These are phyloP conservation scores for Dittrichia graveolens DNA, from an alignment of 129 eudicot species.

Conservation along the genomic window DNA sequence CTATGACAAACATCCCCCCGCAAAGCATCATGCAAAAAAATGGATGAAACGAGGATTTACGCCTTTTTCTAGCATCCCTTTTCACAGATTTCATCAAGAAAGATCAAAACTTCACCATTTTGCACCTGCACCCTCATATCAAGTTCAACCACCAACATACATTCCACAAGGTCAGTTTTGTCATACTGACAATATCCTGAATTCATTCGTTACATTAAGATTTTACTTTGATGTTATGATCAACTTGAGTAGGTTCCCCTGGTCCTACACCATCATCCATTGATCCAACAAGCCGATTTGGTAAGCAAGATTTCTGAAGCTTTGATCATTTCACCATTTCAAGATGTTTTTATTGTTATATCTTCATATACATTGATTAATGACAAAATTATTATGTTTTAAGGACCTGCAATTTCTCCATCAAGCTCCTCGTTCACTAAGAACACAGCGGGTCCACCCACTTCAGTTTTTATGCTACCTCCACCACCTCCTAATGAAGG, in stretches of 20 bases:
- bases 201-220: not conserved
- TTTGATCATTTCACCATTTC: constrained; percentile 9
- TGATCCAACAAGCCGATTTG: constrained; percentile 40
- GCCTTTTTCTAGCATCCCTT: constrained; percentile 40
- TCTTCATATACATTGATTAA: not conserved
- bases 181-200: not conserved
- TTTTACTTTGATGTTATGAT: constrained; percentile 12
- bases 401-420: constrained; percentile 66
- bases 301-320: constrained; percentile 40
- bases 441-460: constrained; percentile 49
- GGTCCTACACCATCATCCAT: constrained; percentile 55
- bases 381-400: constrained; percentile 10
- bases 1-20: constrained; percentile 22
- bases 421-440: constrained; percentile 40
- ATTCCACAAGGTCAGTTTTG: constrained; percentile 49
- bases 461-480: constrained; percentile 58
- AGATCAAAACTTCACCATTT: constrained; percentile 36
- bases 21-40: constrained; percentile 38
- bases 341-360: constrained; percentile 8
- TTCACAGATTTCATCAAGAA: constrained; percentile 44
- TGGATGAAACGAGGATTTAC: constrained; percentile 37
- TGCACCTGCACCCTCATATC: constrained; percentile 49
- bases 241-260: constrained; percentile 39
- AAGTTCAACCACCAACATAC: constrained; percentile 41
- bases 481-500: constrained; percentile 94